phyloP scores from a whole-genome alignment of 2,329 filamentous ascomycete genomes.

The Verticillium tricorpus region DNA sequence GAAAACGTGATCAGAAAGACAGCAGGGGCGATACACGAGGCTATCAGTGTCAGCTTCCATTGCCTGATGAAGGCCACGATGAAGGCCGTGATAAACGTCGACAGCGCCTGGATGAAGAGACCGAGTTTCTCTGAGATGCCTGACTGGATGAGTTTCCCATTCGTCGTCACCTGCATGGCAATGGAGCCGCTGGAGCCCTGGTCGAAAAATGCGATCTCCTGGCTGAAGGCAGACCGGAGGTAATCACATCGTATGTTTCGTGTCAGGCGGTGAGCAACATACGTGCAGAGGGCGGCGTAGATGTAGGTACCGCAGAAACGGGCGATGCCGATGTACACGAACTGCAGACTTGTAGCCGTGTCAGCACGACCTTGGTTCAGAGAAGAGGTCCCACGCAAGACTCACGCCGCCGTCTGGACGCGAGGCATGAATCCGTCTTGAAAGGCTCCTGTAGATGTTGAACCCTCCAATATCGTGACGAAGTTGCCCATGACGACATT shows the following conservation, averaged over 20 bases:
- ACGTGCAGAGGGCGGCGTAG: slow-evolving; percentile 26
- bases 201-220: slow-evolving; percentile 37
- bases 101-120: slow-evolving; percentile 24
- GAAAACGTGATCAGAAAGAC: slow-evolving; percentile 11
- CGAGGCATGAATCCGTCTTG: slow-evolving; percentile 15
- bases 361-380: background rate
- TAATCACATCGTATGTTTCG: slow-evolving; percentile 35
- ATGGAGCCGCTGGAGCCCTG: slow-evolving; percentile 27
- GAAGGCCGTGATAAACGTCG: slow-evolving; percentile 29
- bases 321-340: slow-evolving; percentile 44
- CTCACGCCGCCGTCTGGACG: slow-evolving; percentile 5
- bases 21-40: slow-evolving; percentile 19
- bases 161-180: slow-evolving; percentile 34
- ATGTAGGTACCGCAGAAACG: slow-evolving; percentile 37
- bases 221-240: slow-evolving; percentile 35
- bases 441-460: slow-evolving; percentile 5
- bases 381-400: background rate
- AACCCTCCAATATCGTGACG: background rate
- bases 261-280: slow-evolving; percentile 38
- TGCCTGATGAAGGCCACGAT: slow-evolving; percentile 28
- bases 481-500: slow-evolving; percentile 2
- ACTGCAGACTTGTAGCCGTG: slow-evolving; percentile 28
- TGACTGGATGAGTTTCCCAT: slow-evolving; percentile 28
- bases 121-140: slow-evolving; percentile 31
- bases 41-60: slow-evolving; percentile 36